Conservation (phyloP, 202 grass and related monocot species). For the Dendrocalamus latiflorus region DNA sequence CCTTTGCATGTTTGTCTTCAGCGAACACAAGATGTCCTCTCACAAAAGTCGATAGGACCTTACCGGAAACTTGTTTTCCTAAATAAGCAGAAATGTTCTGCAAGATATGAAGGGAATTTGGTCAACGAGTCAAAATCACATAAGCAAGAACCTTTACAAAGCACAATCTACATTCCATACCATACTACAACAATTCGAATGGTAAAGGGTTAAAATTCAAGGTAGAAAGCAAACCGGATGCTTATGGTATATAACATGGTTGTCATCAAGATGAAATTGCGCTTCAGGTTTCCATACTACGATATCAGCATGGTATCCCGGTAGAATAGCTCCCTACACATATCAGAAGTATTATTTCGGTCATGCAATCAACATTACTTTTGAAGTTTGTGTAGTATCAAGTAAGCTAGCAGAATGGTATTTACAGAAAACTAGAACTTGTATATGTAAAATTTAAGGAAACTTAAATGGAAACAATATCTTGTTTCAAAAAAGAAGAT, state of each 20-base stretch:
- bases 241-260: constrained; percentile 69
- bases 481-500: not conserved
- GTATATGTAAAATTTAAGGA: not conserved
- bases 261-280: constrained; percentile 64
- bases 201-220: not conserved
- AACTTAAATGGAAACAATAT: not conserved
- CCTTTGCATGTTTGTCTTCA: constrained; percentile 55
- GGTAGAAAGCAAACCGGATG: constrained; percentile 51
- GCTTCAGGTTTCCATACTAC: constrained; percentile 84
- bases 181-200: not conserved
- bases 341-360: not conserved
- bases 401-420: not conserved
- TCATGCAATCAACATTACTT: not conserved
- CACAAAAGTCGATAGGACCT: constrained; percentile 73
- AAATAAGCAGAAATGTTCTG: constrained; percentile 77
- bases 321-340: constrained; percentile 58
- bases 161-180: not conserved
- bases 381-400: not conserved
- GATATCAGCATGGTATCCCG: constrained; percentile 75
- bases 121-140: not conserved
- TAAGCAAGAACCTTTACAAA: not conserved
- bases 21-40: constrained; percentile 81
- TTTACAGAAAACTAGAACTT: not conserved
- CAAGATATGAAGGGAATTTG: not conserved
- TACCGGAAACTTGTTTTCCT: constrained; percentile 58